Base-by-base conservation (phyloP, 495 filamentous ascomycete species). In the Rostrohypoxylon terebratum region DNA sequence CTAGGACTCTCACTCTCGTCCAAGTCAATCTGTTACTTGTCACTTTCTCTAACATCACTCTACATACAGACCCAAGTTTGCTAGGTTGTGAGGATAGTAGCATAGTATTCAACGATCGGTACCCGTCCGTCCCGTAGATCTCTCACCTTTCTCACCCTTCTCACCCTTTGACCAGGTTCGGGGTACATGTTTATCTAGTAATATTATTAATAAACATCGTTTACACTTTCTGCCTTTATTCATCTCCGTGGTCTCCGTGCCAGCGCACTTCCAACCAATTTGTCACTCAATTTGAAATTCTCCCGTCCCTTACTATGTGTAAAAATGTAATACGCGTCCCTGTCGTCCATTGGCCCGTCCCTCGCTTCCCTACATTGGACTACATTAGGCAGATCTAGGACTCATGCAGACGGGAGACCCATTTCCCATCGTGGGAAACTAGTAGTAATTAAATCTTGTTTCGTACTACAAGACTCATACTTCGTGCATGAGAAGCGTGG, bases 301-400 rank as follows among this genome's bases (percentile, higher is more conserved):
- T 44, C 63, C 53, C n/a, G 53, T 61, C 8, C 60, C 60, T 73
- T 62, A 74, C 61, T 18, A 18, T 45, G n/a, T 45, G 4, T 42
- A 42, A 6, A 63, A 54, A 18, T 16, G 10, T 18, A 69, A 69
- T 74, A 66, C 71, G 62, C 50, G 48, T 66, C 47, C 57, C 66
- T n/a, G 3, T 34, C 42, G 0, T 40, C 71, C 66, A 74, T 74
- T 74, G 71, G 71, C 11, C 44, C 36, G 50, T 74, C 62, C 50
- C 44, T 34, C 62, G 66, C 66, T 42, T 59, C 42, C 71, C 50
- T 61, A 66, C 66, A 74, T 73, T 69, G 44, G 61, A 45, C 71
- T 69, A 69, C 48, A 74, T 74, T 74, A 74, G 71, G 71, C 71
- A 74, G 71, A 74, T 74, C 62, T 74, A 63, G 50, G 57, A 67